Percentiles rank a stretch among this genome's conserved stretches.
Evolutionary conservation across 2,329 filamentous ascomycete genomes (phyloP).

Genomic region (Colletotrichum sp.): DNA sequence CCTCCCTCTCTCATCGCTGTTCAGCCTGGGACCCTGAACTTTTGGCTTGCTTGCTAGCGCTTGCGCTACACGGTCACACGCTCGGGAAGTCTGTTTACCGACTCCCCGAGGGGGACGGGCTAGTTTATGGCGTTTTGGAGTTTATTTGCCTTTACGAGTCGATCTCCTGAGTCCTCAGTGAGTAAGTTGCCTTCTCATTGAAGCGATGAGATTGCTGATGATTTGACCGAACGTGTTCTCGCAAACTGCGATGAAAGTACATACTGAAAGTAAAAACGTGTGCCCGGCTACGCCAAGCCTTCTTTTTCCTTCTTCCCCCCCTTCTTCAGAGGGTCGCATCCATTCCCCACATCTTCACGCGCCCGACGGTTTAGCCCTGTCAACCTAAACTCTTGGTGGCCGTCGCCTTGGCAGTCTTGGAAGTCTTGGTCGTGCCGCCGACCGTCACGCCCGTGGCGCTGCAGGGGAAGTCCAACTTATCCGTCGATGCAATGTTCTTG

Average conservation of each 20-base stretch:
- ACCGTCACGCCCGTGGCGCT: not conserved
- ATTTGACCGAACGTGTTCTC: not conserved
- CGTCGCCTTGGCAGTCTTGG: not conserved
- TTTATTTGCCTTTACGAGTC: not conserved
- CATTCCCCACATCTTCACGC: not conserved
- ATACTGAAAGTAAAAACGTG: not conserved
- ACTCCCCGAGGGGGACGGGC: not conserved
- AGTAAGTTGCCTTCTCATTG: not conserved
- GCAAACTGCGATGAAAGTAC: not conserved
- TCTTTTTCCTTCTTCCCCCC: not conserved
- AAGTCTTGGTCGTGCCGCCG: not conserved
- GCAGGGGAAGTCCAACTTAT: not conserved
- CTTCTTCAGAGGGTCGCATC: not conserved
- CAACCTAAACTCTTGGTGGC: not conserved
- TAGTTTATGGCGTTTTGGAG: not conserved
- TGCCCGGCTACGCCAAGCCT: not conserved
- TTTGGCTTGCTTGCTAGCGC: not conserved
- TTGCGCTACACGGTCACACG: not conserved
- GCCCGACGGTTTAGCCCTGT: not conserved
- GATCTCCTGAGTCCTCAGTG: not conserved
- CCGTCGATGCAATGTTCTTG: not conserved
- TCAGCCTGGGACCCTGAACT: not conserved
- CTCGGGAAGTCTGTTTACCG: not conserved
- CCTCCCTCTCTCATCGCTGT: not conserved
- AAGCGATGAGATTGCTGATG: not conserved